These are phyloP conservation scores for Colletotrichum sp. DNA, from an alignment of 2,329 filamentous ascomycete genomes.

Conservation along the genomic window DNA sequence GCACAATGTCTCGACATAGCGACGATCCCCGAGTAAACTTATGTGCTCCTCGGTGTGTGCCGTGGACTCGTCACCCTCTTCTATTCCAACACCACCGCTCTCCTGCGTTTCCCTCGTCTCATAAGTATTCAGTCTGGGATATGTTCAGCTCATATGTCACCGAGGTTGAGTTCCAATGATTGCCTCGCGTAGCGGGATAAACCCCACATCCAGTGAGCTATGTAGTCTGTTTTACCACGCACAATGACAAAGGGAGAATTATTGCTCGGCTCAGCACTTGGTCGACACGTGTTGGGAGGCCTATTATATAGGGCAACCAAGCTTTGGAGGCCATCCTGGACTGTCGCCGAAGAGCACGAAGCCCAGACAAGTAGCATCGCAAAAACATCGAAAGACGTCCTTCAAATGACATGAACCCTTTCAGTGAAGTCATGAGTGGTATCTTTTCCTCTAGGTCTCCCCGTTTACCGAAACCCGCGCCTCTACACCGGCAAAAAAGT, in stretches of 20 bases:
- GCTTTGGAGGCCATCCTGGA: background rate
- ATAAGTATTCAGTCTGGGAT: background rate
- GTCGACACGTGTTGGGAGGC: fast-evolving
- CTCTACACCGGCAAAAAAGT: background rate
- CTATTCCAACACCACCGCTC: fast-evolving
- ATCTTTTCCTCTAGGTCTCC: background rate
- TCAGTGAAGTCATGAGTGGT: background rate
- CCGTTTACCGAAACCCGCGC: background rate
- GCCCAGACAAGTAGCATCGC: background rate
- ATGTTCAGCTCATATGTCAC: fast-evolving
- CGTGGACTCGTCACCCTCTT: background rate
- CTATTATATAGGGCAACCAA: fast-evolving
- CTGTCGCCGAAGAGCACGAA: fast-evolving
- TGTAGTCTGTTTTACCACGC: no score
- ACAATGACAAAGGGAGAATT: no score
- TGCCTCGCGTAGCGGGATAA: fast-evolving
- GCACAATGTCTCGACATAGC: background rate
- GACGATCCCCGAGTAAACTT: background rate
- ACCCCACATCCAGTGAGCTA: background rate
- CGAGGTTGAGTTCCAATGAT: background rate
- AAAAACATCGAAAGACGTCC: fast-evolving
- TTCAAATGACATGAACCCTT: background rate
- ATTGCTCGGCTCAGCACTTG: background rate
- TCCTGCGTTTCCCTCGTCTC: fast-evolving
- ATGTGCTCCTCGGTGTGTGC: background rate